Evolutionary conservation across 495 filamentous ascomycete genomes (phyloP), one percentile per base, ranked within the genome.

Genomic region (Neurospora sp.): DNA sequence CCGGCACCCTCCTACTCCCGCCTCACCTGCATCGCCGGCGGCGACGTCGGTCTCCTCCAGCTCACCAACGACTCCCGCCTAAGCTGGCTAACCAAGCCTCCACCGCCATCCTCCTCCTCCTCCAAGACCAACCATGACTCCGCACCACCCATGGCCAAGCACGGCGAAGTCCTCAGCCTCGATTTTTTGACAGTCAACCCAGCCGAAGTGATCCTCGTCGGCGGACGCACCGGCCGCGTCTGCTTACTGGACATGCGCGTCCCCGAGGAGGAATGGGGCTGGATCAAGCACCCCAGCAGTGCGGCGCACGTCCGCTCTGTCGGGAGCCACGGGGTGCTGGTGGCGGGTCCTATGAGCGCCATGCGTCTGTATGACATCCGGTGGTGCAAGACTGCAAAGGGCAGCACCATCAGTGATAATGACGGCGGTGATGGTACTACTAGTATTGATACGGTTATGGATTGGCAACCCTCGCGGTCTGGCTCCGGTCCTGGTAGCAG

Each of bases 331-430:
- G 77, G 80, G 39, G 73, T 84, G 18, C 75, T 86, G 0, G 84
- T 78, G 1, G 77, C 84, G 1, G 83, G 84, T 1, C 74, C 84
- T 1, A 31, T 69, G 31, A 77, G 73, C 69, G 74, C 72, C 68
- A 80, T 86, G 76, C 76, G 74, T 0, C 69, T 86, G 0, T 85
- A 82, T 69, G 84, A 86, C 41, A 44, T 81, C 2, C 82, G 84
- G 10, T 66, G 53, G 53, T 66, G 53, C 7, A 66, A 66, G 53
- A 18, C 53, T 3, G 53, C 35, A 37, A 66, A 66, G 27, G 53
- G 53, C 7, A 66, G 53, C 53, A 31, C 53, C 12, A 61, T 61
- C 14, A 8, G 12, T 35, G 53, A 66, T n/a, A 3, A 48, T 37
- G 22, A 7, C 53, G 5, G 20, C 53, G 4, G 20, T 59, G 53